Evolutionary conservation across 1,284 basidiomycete genomes (phyloP).

Genomic region (Leccinum colubrinum): DNA sequence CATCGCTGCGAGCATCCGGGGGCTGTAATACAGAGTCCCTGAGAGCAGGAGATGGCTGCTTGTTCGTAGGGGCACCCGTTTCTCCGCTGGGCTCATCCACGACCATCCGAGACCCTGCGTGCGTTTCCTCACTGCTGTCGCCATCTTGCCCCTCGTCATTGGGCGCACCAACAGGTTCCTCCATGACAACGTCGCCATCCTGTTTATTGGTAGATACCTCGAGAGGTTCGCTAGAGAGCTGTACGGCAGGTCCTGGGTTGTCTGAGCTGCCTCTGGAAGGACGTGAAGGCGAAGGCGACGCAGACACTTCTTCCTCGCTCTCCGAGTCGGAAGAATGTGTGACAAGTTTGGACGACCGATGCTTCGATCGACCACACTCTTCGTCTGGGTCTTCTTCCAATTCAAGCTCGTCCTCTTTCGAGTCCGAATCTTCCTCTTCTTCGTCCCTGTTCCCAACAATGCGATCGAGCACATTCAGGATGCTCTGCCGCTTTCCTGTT

Average conservation of each 20-base stretch:
- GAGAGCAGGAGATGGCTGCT: neutral
- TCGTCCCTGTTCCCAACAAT: slow-evolving; percentile 8
- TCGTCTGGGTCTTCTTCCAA: slow-evolving; percentile 31
- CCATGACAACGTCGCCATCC: slow-evolving; percentile 8
- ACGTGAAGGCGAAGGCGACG: slow-evolving; percentile 9
- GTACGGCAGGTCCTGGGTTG: neutral
- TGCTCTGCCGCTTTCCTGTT: slow-evolving; percentile 17
- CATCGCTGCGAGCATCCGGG: neutral
- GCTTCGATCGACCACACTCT: slow-evolving; percentile 7
- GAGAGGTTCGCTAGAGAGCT: neutral
- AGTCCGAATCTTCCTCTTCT: slow-evolving; percentile 19
- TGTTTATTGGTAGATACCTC: neutral
- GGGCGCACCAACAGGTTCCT: neutral
- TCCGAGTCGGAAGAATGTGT: slow-evolving; percentile 22
- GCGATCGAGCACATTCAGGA: slow-evolving; percentile 19
- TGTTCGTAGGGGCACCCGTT: slow-evolving; percentile 2
- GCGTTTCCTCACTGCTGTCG: slow-evolving; percentile 20
- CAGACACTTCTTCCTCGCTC: slow-evolving; percentile 20
- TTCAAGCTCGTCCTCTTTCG: slow-evolving; percentile 33
- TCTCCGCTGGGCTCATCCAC: slow-evolving; percentile 13
- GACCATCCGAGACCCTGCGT: slow-evolving; percentile 19
- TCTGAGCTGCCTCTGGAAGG: neutral
- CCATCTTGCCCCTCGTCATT: slow-evolving; percentile 1
- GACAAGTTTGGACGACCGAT: slow-evolving; percentile 3
- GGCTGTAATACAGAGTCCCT: neutral